These are phyloP conservation scores for Terfezia boudieri DNA, from an alignment of 495 filamentous ascomycete genomes.

Conservation along the genomic window DNA sequence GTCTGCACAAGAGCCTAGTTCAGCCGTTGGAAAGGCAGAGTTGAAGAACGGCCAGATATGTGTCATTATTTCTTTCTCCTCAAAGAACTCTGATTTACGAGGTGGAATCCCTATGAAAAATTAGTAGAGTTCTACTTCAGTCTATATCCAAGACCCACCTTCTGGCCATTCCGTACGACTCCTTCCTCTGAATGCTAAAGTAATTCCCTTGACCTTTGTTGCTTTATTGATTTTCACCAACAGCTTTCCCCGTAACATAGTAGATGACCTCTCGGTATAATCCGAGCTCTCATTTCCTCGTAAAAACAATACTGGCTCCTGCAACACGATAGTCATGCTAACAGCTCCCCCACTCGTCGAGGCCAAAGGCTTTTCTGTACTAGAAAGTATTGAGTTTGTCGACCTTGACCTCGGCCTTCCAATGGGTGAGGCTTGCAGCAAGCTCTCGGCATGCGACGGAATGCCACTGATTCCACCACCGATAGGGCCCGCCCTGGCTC, in stretches of 20 bases:
- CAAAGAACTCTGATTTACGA: constrained; percentile 57
- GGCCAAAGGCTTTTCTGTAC: constrained; percentile 27
- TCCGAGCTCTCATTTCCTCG: constrained; percentile 78
- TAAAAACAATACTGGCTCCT: constrained; percentile 75
- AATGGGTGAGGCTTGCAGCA: constrained; percentile 3
- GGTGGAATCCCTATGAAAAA: constrained; percentile 55
- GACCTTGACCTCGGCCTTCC: not conserved
- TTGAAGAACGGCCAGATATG: constrained; percentile 71
- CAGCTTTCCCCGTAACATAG: constrained; percentile 69
- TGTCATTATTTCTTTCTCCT: constrained; percentile 53
- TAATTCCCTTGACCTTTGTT: constrained; percentile 86
- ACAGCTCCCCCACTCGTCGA: constrained; percentile 28
- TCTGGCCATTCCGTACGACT: constrained; percentile 93
- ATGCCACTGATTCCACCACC: constrained; percentile 18
- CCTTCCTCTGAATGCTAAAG: constrained; percentile 63
- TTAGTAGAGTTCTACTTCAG: constrained; percentile 2
- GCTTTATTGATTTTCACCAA: constrained; percentile 67
- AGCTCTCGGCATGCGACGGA: constrained; percentile 11
- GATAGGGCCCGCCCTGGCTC: constrained; percentile 4
- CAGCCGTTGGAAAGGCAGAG: constrained; percentile 37
- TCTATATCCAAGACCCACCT: constrained; percentile 27
- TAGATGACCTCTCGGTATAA: constrained; percentile 41
- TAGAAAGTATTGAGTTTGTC: constrained; percentile 5
- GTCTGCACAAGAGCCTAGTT: constrained; percentile 44
- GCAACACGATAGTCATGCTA: constrained; percentile 29